phyloP scores from a whole-genome alignment of 1,139 yeast species.

The Pichia sp. region DNA sequence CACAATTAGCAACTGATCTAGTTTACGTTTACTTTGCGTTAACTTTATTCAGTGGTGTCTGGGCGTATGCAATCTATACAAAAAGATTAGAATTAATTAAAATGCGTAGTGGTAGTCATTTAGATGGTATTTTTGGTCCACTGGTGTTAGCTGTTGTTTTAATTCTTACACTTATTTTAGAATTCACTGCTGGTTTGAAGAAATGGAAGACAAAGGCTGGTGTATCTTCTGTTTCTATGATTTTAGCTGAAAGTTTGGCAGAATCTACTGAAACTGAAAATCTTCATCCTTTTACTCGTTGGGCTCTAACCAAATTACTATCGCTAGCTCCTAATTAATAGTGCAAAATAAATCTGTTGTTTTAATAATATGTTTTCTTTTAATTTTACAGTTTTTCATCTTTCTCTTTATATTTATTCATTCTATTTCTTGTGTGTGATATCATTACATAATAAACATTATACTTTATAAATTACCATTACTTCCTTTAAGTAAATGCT shows the following conservation, averaged over 20 bases:
- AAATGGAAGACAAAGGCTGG: constrained; percentile 28
- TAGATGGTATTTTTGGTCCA: constrained; percentile 90
- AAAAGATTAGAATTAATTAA: constrained; percentile 66
- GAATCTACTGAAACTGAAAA: constrained; percentile 17
- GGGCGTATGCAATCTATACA: constrained; percentile 83
- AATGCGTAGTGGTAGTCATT: constrained; percentile 77
- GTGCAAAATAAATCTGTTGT: too few relatives aligned
- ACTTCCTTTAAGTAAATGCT: constrained; percentile 19
- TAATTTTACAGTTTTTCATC: not conserved
- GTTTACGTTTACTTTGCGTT: constrained; percentile 78
- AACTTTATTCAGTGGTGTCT: constrained; percentile 74
- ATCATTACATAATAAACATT: not conserved
- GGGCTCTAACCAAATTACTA: constrained; percentile 22
- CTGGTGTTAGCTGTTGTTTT: constrained; percentile 69
- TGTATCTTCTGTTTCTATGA: constrained; percentile 10
- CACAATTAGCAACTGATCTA: constrained; percentile 49
- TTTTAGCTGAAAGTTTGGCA: constrained; percentile 8
- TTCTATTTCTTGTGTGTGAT: not conserved
- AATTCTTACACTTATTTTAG: constrained; percentile 57
- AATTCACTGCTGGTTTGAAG: constrained; percentile 65
- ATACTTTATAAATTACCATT: not conserved
- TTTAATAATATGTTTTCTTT: not conserved
- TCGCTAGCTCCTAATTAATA: constrained; percentile 11
- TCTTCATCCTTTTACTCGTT: constrained; percentile 25
- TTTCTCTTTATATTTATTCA: not conserved